Evolutionary conservation across 2,329 filamentous ascomycete species (phyloP).

Genomic region (Alternaria triticina): DNA sequence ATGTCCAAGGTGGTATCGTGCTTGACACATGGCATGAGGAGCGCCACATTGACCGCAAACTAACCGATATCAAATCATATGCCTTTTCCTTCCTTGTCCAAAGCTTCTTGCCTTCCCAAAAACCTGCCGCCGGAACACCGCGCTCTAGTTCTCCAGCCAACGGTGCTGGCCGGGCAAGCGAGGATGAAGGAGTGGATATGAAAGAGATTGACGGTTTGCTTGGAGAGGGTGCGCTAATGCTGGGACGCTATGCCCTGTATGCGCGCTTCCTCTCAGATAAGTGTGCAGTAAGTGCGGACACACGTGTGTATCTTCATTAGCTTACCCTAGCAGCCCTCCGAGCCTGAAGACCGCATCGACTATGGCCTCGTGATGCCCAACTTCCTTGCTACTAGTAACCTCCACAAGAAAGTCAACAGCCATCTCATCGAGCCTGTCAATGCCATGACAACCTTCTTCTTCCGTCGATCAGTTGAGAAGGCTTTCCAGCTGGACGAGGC

Average conservation of each 20-base stretch:
- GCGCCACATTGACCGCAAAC: slow-evolving; percentile 77
- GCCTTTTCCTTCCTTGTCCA: slow-evolving; percentile 97
- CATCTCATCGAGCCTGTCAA: slow-evolving; percentile 85
- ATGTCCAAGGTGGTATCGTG: slow-evolving; percentile 94
- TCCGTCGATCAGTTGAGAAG: slow-evolving; percentile 93
- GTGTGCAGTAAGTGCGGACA: slow-evolving; percentile 68
- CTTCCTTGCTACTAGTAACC: slow-evolving; percentile 78
- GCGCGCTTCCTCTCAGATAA: slow-evolving; percentile 87
- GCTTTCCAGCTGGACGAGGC: slow-evolving; percentile 95
- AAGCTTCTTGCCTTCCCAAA: slow-evolving; percentile 81
- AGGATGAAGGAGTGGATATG: slow-evolving; percentile 95
- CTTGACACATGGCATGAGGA: slow-evolving; percentile 96
- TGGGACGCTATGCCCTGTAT: slow-evolving; percentile 92
- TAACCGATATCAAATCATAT: slow-evolving; percentile 97
- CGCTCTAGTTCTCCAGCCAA: slow-evolving; percentile 78
- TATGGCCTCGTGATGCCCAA: slow-evolving; percentile 69
- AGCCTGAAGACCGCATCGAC: slow-evolving; percentile 61
- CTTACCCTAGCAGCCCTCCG: slow-evolving; percentile 34
- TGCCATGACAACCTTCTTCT: slow-evolving; percentile 93
- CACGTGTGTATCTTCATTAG: neutral
- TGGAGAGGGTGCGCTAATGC: slow-evolving; percentile 88
- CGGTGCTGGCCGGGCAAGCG: slow-evolving; percentile 65
- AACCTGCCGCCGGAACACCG: slow-evolving; percentile 65
- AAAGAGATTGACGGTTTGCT: slow-evolving; percentile 90
- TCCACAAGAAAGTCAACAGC: slow-evolving; percentile 77